These are phyloP conservation scores for Omphalotus olearius DNA, from an alignment of 1,284 basidiomycete genomes.

Conservation along the genomic window DNA sequence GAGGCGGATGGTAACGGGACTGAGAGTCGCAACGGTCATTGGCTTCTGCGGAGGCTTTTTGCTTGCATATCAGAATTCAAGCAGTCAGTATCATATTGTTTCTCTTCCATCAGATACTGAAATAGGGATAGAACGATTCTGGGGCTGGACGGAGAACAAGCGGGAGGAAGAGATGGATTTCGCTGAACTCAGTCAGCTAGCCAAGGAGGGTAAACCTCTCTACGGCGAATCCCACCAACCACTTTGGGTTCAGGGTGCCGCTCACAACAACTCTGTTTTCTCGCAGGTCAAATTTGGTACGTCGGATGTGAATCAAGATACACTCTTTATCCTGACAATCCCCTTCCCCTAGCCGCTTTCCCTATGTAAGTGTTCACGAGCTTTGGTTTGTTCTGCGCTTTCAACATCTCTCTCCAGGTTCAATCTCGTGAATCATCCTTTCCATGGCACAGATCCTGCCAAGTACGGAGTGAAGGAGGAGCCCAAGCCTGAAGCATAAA, in stretches of 20 bases:
- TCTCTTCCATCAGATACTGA: conserved; percentile 7
- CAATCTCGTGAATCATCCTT: conserved; percentile 87
- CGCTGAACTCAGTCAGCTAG: conserved; percentile 71
- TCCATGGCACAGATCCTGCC: conserved; percentile 81
- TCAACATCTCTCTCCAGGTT: conserved; percentile 52
- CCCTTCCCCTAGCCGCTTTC: conserved; percentile 44
- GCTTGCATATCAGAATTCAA: conserved; percentile 88
- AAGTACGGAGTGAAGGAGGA: conserved; percentile 60
- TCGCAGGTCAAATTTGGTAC: conserved; percentile 88
- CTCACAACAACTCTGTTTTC: conserved; percentile 89
- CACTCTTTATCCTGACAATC: neutral
- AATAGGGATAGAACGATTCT: conserved; percentile 76
- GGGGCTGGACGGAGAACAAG: conserved; percentile 95
- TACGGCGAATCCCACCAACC: conserved; percentile 84
- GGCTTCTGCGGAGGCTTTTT: conserved; percentile 89
- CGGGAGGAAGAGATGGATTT: conserved; percentile 75
- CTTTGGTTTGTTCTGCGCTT: conserved; percentile 2
- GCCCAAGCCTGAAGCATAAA: conserved; percentile 22
- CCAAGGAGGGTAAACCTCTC: conserved; percentile 72
- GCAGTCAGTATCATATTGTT: conserved; percentile 49
- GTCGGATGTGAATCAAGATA: conserved; percentile 28
- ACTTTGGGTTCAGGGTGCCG: conserved; percentile 85
- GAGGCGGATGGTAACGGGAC: conserved; percentile 11
- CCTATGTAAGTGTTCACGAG: conserved; percentile 54
- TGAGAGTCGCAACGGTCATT: conserved; percentile 42